Base-by-base conservation (phyloP, 2,329 filamentous ascomycete genomes). In the Colletotrichum musicola region DNA sequence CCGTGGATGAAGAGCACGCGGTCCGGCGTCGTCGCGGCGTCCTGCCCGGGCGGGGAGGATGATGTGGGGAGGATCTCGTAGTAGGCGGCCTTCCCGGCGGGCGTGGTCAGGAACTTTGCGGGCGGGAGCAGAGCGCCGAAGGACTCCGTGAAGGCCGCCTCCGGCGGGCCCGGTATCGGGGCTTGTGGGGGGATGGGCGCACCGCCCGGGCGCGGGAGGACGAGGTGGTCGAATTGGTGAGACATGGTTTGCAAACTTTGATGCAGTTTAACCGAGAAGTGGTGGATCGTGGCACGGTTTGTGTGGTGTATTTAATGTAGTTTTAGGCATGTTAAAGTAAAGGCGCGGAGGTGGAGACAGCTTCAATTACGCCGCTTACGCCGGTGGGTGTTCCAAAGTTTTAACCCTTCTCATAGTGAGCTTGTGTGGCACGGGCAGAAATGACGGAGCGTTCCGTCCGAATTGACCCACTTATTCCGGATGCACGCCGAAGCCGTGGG, bases 1-100 rank as follows among this genome's bases (percentile, higher is more conserved):
- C 86, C 85, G 65, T 88, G 85, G 1, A 87, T 72, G 38, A 87
- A 73, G 0, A 87, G 75, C 0, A 86, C 78, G 5, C 76, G 78
- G 35, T 35, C 30, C 30, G 30, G 30, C 30, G 30, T 35, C 30
- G 30, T 10, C 10, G 72, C 59, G 0, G 73, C 67, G 0, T 68
- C 12, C 1, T 42, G 4, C 4, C n/a, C 18, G 7, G n/a, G 7
- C 22, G 53, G n/a, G 0, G 9, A 0, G 16, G 65, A n/a, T 14
- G 51, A 16, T 4, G 71, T 64, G 3, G 77, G 76, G 0, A 51
- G 72, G 0, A 82, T 57, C 0, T 77, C 72, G 59, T 83, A 84
- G 72, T 82, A 84, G 6, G 81, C 82, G 6, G 78, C 79, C 69
- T 71, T 80, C 3, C 82, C 82, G 4, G 69, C 70, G 4, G 54